Conservation (phyloP, 129 eudicot genomes). For the Mikania micrantha region DNA sequence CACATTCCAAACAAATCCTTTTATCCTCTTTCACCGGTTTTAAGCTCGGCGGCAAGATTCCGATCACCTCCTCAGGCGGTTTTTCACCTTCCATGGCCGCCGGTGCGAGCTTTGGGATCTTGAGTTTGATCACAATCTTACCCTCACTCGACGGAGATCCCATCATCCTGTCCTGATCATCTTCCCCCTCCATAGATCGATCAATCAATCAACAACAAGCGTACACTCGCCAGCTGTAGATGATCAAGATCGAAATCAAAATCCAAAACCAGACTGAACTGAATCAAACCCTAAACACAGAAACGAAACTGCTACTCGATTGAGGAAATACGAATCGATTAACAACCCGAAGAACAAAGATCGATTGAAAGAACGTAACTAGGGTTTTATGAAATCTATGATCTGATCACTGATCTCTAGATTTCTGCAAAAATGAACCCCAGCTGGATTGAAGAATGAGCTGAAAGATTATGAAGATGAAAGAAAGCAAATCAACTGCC, state of each 20-base stretch:
- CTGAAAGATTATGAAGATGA: background rate
- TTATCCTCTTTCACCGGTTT: background rate
- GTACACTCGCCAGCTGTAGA: too few relatives aligned
- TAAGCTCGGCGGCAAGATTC: background rate
- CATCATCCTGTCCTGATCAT: too few relatives aligned
- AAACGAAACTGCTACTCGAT: too few relatives aligned
- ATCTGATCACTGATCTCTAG: background rate
- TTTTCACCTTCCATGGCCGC: background rate
- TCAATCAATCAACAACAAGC: background rate
- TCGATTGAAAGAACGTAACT: too few relatives aligned
- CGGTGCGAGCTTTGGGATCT: conserved; percentile 21
- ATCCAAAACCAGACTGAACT: too few relatives aligned
- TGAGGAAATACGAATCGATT: too few relatives aligned
- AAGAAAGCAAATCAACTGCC: conserved; percentile 9
- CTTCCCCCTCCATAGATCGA: background rate
- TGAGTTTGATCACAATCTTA: conserved; percentile 34
- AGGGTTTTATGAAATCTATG: too few relatives aligned
- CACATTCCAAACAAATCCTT: conserved; percentile 41
- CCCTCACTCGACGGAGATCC: conserved; percentile 11
- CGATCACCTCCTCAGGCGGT: background rate
- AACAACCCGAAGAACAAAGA: too few relatives aligned
- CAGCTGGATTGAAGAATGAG: conserved; percentile 2
- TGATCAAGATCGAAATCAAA: too few relatives aligned
- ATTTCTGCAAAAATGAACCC: background rate
- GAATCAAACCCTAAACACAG: too few relatives aligned